phyloP scores from a whole-genome alignment of 345 rosid genomes.

The Citropsis articulata region DNA sequence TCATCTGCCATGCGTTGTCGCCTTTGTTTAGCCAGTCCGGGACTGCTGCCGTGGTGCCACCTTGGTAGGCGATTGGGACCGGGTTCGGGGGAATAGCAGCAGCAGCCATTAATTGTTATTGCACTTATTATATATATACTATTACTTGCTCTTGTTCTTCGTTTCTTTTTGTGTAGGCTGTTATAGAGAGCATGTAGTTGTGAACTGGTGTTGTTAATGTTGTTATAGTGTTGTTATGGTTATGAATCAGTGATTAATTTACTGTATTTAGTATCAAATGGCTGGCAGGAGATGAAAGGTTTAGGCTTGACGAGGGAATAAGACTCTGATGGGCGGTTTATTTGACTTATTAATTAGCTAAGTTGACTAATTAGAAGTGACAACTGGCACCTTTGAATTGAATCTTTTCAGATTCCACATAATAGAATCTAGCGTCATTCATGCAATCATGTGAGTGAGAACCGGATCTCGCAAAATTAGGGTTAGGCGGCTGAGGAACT shows the following conservation, averaged over 20 bases:
- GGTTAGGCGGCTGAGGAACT: too few species aligned
- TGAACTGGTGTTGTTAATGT: too few species aligned
- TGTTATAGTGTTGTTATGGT: too few species aligned
- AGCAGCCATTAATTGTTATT: neutral
- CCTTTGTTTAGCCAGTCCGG: constrained; percentile 54
- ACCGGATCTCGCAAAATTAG: too few species aligned
- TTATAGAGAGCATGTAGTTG: too few species aligned
- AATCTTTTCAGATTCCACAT: neutral
- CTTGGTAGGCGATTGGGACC: constrained; percentile 36
- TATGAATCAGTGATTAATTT: neutral
- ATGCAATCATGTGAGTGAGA: too few species aligned
- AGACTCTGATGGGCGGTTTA: neutral
- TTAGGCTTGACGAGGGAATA: too few species aligned
- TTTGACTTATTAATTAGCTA: neutral
- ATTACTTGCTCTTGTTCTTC: too few species aligned
- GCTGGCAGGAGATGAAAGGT: neutral
- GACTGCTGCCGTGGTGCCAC: constrained; percentile 23
- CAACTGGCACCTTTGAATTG: neutral
- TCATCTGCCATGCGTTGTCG: constrained; percentile 53
- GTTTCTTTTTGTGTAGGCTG: too few species aligned
- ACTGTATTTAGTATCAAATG: neutral
- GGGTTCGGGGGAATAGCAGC: constrained; percentile 28
- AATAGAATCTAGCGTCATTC: neutral
- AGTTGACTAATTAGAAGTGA: neutral
- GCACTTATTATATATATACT: too few species aligned